phyloP scores from a whole-genome alignment of 169 alveolate species.

The Eimeria brunetti region DNA sequence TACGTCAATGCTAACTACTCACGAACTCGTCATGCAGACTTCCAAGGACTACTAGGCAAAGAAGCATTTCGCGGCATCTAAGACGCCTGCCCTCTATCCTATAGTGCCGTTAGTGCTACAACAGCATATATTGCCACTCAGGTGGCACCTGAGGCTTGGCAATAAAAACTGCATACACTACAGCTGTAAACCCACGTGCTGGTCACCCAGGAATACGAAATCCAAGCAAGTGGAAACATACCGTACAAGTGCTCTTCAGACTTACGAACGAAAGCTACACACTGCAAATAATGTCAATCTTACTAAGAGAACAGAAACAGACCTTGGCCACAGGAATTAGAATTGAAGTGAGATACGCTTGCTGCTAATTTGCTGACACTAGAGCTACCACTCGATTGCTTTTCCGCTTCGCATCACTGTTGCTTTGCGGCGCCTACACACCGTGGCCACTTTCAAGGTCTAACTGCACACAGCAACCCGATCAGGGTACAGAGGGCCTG shows the following conservation, averaged over 20 bases:
- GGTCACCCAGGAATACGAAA: not conserved
- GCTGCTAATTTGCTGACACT: not conserved
- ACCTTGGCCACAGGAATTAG: not conserved
- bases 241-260: not conserved
- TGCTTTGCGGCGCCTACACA: not conserved
- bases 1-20: not conserved
- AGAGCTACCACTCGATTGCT: not conserved
- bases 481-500: not conserved
- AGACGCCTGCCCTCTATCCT: not conserved
- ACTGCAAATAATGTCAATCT: not conserved
- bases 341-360: not conserved
- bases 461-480: not conserved
- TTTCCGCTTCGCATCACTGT: not conserved
- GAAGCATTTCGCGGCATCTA: not conserved
- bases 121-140: not conserved
- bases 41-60: not conserved
- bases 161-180: not conserved
- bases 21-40: not conserved
- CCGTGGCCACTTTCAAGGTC: not conserved
- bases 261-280: not conserved
- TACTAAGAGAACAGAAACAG: not conserved
- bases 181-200: constrained; percentile 1
- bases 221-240: not conserved
- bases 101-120: not conserved
- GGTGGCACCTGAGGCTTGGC: not conserved